Base-by-base conservation (phyloP, 305 asterid genomes). In the Fraxinus latifolia region DNA sequence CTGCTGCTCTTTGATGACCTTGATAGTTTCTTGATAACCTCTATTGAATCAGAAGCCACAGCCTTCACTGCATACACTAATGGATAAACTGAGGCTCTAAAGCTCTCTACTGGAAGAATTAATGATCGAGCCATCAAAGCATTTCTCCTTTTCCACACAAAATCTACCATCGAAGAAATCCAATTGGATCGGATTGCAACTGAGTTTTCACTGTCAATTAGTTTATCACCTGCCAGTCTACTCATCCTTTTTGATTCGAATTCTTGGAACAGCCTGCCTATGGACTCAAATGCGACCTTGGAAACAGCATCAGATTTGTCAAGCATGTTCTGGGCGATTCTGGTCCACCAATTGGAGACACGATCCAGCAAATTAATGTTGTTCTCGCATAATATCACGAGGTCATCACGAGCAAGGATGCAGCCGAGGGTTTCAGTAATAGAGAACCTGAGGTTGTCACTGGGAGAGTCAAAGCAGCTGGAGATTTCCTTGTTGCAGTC, bases 191-290 rank as follows among this genome's bases (percentile, higher is more conserved):
- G 84, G 81, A 94, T 90, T 4, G 97, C 98, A 3, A 94, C 97
- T 0, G 97, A 91, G 27, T 94, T 94, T 79, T 94, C 98, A 68
- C 94, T 94, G 85, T 91, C 97, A 32, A 94, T 91, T 17, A 94
- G 89, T 87, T 94, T 94, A 85, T 94, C 97, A 11, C 98, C 97
- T 1, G 98, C 98, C 53, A 94, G 90, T 39, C 98, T 86, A 62
- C 98, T 94, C 98, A 93, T 93, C 82, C 95, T 86, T 85, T 94
- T 94, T 0, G 98, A 91, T 77, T 94, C 98, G 50, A 94, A 91
- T 87, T 94, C 97, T 87, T 93, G 98, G 85, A 94, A 94, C 81
- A 94, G 84, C 36, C 92, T 90, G 23, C 97, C 97, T 1, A 94
- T 89, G 12, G 97, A 91, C 78, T 93, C 98, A 79, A 93, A 94